These are phyloP conservation scores for Stachybotrys chartarum DNA, from an alignment of 2,329 filamentous ascomycete species.

Conservation along the genomic window DNA sequence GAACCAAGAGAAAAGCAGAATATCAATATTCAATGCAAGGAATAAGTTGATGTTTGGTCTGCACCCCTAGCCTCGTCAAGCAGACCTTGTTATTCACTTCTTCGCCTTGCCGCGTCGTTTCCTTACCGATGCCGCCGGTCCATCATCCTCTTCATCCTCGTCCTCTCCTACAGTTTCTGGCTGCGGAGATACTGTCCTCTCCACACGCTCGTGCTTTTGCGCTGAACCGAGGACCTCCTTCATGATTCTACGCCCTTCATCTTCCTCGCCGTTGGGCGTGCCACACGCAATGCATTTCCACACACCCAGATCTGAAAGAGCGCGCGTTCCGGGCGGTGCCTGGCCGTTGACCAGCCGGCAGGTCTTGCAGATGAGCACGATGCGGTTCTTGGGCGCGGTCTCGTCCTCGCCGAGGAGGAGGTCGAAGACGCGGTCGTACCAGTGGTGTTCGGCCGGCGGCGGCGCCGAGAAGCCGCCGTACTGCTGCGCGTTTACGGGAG, in stretches of 20 bases:
- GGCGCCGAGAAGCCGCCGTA: neutral
- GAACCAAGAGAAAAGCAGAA: too few species aligned
- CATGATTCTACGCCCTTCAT: slow-evolving; percentile 66
- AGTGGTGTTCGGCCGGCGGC: slow-evolving; percentile 47
- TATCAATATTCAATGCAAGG: too few species aligned
- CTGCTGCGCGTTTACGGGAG: slow-evolving; percentile 6
- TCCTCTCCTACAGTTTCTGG: slow-evolving; percentile 5
- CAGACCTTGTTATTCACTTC: slow-evolving; percentile 9
- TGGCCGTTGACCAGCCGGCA: slow-evolving; percentile 94
- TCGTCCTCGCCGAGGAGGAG: slow-evolving; percentile 92
- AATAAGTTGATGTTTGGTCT: neutral
- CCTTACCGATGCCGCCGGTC: slow-evolving; percentile 12
- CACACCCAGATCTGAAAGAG: slow-evolving; percentile 68
- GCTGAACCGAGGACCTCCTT: slow-evolving; percentile 46
- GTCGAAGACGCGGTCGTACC: slow-evolving; percentile 94
- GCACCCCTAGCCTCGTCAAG: neutral
- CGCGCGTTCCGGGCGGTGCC: slow-evolving; percentile 78
- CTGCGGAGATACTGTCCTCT: neutral
- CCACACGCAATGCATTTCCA: slow-evolving; percentile 91
- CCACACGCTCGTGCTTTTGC: neutral
- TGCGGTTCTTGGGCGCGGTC: slow-evolving; percentile 81
- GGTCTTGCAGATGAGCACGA: slow-evolving; percentile 74
- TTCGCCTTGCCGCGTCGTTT: slow-evolving; percentile 17
- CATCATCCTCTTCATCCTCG: slow-evolving; percentile 9
- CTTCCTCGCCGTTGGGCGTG: slow-evolving; percentile 72